phyloP scores from a whole-genome alignment of 257 asterid species.

The Scutellaria minor region DNA sequence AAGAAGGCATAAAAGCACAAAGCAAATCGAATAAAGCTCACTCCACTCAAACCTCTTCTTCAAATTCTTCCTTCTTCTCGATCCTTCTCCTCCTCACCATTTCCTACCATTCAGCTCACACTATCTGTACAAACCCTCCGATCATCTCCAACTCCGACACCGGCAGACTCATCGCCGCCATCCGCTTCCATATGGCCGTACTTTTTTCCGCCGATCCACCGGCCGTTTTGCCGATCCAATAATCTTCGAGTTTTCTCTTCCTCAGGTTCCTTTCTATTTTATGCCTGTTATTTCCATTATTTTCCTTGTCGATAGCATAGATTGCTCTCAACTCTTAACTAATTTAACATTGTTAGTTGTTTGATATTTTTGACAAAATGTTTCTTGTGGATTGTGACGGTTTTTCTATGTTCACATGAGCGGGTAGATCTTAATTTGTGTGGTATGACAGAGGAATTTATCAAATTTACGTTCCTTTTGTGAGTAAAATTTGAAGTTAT shows the following conservation, averaged over 20 bases:
- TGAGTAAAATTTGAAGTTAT: background rate
- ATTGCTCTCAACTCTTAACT: background rate
- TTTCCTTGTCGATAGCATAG: background rate
- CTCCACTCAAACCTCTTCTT: too few species aligned
- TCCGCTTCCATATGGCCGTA: too few species aligned
- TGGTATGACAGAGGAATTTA: constrained; percentile 10
- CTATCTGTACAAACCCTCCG: too few species aligned
- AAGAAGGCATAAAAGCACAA: too few species aligned
- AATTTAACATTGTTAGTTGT: background rate
- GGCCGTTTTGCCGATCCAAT: too few species aligned
- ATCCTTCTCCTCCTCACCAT: too few species aligned
- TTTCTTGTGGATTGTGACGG: constrained; percentile 20
- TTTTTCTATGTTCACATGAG: background rate
- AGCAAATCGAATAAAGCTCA: too few species aligned
- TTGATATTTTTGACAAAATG: background rate
- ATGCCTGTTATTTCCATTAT: background rate
- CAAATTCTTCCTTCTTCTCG: too few species aligned
- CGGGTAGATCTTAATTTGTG: background rate
- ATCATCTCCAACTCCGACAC: too few species aligned
- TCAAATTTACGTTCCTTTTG: background rate
- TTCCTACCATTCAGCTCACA: too few species aligned
- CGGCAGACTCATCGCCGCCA: too few species aligned
- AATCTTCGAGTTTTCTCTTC: constrained; percentile 30
- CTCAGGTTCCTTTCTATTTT: constrained; percentile 49
- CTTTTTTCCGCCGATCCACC: too few species aligned